Evolutionary conservation across 139 green algal species (phyloP).

Genomic region (Tetraselmis striata): DNA sequence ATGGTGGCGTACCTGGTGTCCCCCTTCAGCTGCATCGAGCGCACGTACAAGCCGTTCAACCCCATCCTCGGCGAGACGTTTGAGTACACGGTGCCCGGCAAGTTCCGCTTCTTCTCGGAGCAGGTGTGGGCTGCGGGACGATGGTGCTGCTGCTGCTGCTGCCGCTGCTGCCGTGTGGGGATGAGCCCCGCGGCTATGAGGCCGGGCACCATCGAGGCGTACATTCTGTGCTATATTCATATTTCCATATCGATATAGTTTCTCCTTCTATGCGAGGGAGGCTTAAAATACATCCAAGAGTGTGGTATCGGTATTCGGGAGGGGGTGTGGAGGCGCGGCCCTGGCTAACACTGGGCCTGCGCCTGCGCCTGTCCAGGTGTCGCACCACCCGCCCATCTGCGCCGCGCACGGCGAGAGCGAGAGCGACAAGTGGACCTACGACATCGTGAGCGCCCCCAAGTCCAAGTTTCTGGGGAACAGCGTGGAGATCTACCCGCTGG

Average conservation of each 20-base stretch:
- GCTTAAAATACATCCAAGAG: too few species aligned
- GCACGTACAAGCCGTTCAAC: conserved; percentile 99
- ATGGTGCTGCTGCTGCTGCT: neutral
- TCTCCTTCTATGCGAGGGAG: too few species aligned
- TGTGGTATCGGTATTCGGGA: too few species aligned
- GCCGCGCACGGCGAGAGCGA: conserved; percentile 80
- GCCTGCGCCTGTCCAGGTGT: conserved; percentile 47
- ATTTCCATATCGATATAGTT: too few species aligned
- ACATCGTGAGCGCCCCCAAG: conserved; percentile 87
- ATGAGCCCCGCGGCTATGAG: too few species aligned
- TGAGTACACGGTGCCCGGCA: conserved; percentile 62
- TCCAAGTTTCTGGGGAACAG: conserved; percentile 97
- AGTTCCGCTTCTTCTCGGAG: conserved; percentile 80
- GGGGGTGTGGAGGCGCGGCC: too few species aligned
- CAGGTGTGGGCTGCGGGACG: conserved; percentile 49
- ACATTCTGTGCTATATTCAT: too few species aligned
- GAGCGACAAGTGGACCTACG: conserved; percentile 72
- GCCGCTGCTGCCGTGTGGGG: too few species aligned
- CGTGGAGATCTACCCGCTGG: conserved; percentile 87
- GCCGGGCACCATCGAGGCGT: too few species aligned
- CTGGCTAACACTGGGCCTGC: neutral
- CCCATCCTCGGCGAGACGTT: conserved; percentile 97
- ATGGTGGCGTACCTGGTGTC: conserved; percentile 85
- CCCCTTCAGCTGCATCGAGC: conserved; percentile 76
- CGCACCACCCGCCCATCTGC: conserved; percentile 86